These are phyloP conservation scores for Pythium angustatum DNA, from an alignment of 352 stramenopile species.

Conservation along the genomic window DNA sequence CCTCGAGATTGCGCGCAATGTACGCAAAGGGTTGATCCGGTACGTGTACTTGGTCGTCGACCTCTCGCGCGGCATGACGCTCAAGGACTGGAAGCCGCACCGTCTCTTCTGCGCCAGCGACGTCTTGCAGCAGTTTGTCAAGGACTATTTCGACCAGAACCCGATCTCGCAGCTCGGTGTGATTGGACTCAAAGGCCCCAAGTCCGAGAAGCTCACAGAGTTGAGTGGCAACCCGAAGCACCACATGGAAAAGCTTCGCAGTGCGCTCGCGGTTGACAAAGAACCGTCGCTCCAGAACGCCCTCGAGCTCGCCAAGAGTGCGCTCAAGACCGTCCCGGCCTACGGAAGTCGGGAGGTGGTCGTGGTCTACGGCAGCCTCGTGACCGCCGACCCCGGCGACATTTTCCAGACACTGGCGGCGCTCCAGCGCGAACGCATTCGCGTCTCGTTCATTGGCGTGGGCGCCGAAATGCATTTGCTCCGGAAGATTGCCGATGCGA, in stretches of 20 bases:
- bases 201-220: slow-evolving; percentile 90
- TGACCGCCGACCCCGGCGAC: slow-evolving; percentile 96
- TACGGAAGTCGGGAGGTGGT: slow-evolving; percentile 92
- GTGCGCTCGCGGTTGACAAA: slow-evolving; percentile 67
- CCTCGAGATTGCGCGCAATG: slow-evolving; percentile 81
- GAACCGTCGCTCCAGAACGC: slow-evolving; percentile 92
- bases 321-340: slow-evolving; percentile 90
- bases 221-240: slow-evolving; percentile 87
- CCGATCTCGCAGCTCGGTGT: slow-evolving; percentile 92
- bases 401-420: slow-evolving; percentile 93
- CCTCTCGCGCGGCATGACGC: slow-evolving; percentile 83
- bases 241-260: slow-evolving; percentile 82
- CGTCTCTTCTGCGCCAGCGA: slow-evolving; percentile 64
- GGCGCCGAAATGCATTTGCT: slow-evolving; percentile 93
- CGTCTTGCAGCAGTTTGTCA: slow-evolving; percentile 84
- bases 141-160: slow-evolving; percentile 95
- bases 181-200: slow-evolving; percentile 89
- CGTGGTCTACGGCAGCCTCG: slow-evolving; percentile 94
- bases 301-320: slow-evolving; percentile 85
- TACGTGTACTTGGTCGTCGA: slow-evolving; percentile 87
- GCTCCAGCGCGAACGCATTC: slow-evolving; percentile 90
- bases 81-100: slow-evolving; percentile 88
- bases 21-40: slow-evolving; percentile 83
- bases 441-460: slow-evolving; percentile 93
- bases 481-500: slow-evolving; percentile 88